phyloP scores from a whole-genome alignment of 129 eudicot species.

The Heracleum sosnowskyi region DNA sequence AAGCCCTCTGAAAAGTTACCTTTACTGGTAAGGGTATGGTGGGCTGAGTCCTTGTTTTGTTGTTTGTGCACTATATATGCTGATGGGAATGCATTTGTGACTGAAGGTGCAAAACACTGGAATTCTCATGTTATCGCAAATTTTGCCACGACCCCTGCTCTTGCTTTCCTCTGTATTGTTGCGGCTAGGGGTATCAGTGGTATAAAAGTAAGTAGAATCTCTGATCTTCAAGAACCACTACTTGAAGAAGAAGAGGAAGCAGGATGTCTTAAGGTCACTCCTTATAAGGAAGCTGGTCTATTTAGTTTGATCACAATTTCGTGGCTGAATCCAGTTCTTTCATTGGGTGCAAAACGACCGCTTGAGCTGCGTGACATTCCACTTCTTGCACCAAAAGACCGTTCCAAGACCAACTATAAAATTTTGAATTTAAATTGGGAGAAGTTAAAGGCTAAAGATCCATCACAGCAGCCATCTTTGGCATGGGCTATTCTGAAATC shows the following conservation, averaged over 20 bases:
- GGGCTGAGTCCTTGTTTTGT: conserved; percentile 47
- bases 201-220: conserved; percentile 37
- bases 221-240: conserved; percentile 77
- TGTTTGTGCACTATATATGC: conserved; percentile 47
- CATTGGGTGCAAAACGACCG: conserved; percentile 70
- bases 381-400: conserved; percentile 77
- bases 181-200: conserved; percentile 67
- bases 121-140: conserved; percentile 55
- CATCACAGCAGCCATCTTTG: conserved; percentile 48
- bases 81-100: conserved; percentile 45
- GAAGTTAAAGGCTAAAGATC: conserved; percentile 49
- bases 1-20: conserved; percentile 52
- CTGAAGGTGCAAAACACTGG: conserved; percentile 45
- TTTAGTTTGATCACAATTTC: conserved; percentile 75
- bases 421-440: conserved; percentile 71
- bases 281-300: conserved; percentile 65
- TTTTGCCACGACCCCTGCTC: conserved; percentile 46
- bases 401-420: conserved; percentile 72
- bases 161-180: conserved; percentile 59
- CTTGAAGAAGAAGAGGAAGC: conserved; percentile 77
- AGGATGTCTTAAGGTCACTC: conserved; percentile 75
- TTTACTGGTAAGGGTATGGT: conserved; percentile 65
- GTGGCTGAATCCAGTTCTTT: conserved; percentile 75
- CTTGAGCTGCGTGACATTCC: conserved; percentile 86
- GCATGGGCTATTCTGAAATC: conserved; percentile 74